These are phyloP conservation scores for Margaritispora aquatica DNA, from an alignment of 495 filamentous ascomycete genomes.

Conservation along the genomic window DNA sequence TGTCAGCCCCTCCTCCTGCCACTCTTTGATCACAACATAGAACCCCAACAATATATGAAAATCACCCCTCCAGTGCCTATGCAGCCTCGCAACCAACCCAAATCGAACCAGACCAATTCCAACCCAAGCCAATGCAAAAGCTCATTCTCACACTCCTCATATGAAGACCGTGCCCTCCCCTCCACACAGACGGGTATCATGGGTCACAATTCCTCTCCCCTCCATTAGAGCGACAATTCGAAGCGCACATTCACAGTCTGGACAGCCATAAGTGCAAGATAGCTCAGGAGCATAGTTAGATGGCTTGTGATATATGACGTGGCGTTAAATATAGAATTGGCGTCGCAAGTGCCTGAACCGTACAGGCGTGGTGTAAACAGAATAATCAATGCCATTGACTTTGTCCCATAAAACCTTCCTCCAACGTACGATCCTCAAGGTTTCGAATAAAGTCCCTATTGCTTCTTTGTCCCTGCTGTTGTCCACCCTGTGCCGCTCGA, in stretches of 20 bases:
- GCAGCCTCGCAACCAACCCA: background rate
- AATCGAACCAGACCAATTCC: too few species aligned
- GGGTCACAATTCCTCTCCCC: background rate
- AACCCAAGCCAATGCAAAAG: background rate
- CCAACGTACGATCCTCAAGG: conserved; percentile 86
- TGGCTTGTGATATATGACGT: background rate
- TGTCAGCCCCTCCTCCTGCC: too few species aligned
- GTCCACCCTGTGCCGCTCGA: conserved; percentile 54
- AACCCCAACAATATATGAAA: background rate
- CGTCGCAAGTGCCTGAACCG: conserved; percentile 6
- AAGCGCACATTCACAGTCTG: background rate
- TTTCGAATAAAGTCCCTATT: conserved; percentile 90
- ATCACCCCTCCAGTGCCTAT: background rate
- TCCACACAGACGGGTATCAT: background rate
- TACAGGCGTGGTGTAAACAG: conserved; percentile 4
- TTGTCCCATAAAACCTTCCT: conserved; percentile 67
- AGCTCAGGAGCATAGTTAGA: background rate
- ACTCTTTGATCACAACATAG: background rate
- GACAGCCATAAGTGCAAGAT: background rate
- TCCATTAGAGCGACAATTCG: background rate
- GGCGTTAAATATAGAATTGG: conserved; percentile 7
- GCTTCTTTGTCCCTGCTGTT: conserved; percentile 41
- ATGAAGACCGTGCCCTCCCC: too few species aligned
- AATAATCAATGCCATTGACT: conserved; percentile 45
- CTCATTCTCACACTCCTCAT: too few species aligned